Base-by-base conservation (phyloP, 495 filamentous ascomycete genomes). In the Friedmanniomyces endolithicus region DNA sequence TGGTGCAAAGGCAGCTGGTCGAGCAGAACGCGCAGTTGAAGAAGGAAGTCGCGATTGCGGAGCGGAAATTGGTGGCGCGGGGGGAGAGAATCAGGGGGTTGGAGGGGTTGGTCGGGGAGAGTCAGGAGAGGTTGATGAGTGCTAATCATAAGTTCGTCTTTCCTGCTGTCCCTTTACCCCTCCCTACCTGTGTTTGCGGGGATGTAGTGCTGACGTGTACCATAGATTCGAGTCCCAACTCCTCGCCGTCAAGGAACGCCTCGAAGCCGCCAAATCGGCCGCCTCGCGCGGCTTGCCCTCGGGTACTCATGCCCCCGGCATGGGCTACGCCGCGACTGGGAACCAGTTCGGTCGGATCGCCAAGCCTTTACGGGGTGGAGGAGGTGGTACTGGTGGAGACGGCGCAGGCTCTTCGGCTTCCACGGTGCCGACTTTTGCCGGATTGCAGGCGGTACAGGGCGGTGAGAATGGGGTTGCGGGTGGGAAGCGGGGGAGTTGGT, bases 1-100 rank as follows among this genome's bases (percentile, higher is more conserved):
- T 92, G 64, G 94, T 98, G 52, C 92, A 98, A 68, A 81, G 92
- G 22, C 94, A 98, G 74, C 79, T 98, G 8, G 92, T 98, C 24
- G 92, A 98, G 71, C 92, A 98, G 70, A 98, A 98, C 69, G 84
- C 85, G 61, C 84, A 82, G 52, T 73, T 98, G 58, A 98, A 98
- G 79, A 98, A 98, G 73, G 92, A 98, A 70, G 92, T 98, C 48
- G 92, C 92, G 31, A 97, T 98, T 65, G 94, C 92, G 2, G 92
- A 97, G 74, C 80, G 94, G 57, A 98, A 98, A 69, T 78, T 98
- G 45, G 90, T 94, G 66, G 92, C 92, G 14, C 75, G 92, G 54
- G 97, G 96, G 67, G 92, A 98, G 74, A 86, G 92, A 50, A 98
- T 98, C 64, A 82, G 89, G 64, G 89, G 84, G 65, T 72, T 98